Evolutionary conservation across 495 filamentous ascomycete genomes (phyloP), one percentile per base, ranked within the genome.

Genomic region (Lepidopterella palustris): DNA sequence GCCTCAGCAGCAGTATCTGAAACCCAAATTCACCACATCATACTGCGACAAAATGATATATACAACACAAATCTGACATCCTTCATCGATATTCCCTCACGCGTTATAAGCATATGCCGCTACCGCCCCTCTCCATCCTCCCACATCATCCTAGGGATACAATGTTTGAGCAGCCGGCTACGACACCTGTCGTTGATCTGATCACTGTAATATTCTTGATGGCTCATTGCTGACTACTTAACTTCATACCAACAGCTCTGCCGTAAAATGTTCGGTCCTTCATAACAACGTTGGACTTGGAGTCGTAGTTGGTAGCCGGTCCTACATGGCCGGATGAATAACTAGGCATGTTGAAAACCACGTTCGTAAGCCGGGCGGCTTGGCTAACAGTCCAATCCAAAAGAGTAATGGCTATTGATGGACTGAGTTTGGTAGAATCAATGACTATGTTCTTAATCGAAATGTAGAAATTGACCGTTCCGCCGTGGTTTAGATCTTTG

Each of bases 211-310:
- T 66, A 75, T 97, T 97, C 61, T 91, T 87, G 53, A 87, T 91
- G 4, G 92, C 93, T 73, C 93, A 97, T 72, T 97, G 92, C 74
- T 97, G 92, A 74, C 88, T 95, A 53, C 92, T 92, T 13, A 95
- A 79, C 77, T 90, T 92, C 61, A 87, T 85, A 20, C 90, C 90
- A 68, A 85, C 88, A 58, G 81, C 80, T 64, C 92, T 92, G 57
- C 92, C 92, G 65, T 90, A 89, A 79, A 95, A 95, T 45, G 80
- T 83, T 26, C 96, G 77, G 70, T 96, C 91, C 40, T 78, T 79
- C 86, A 42, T 11, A 42, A 42, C 18, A 42, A 42, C 35, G 35
- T 42, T 42, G 9, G n/a, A 28, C 8, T 53, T 29, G 45, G 61
- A 20, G 59, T 76, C 77, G 60, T 79, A 76, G 57, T 78, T 76